Base-by-base conservation (phyloP, 139 green algal species). In the Chlorella sorokiniana region DNA sequence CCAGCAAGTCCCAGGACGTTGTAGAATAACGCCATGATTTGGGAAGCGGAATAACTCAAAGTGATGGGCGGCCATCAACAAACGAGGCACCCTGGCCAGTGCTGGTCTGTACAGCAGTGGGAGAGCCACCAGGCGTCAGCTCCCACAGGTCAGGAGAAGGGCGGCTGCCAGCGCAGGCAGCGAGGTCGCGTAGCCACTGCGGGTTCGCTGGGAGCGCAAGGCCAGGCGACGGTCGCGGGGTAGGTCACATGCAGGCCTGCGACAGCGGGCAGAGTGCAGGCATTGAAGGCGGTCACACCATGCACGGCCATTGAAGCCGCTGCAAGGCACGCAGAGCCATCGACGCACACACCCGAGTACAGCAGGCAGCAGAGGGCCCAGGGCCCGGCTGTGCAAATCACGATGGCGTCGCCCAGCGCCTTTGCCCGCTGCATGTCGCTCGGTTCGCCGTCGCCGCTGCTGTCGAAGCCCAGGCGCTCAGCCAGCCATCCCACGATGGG, bases 401-500 rank as follows among this genome's bases (percentile, higher is more conserved):
- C 64, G 29, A 92, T 78, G 25, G 87, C 86, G 37, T 78, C 37
- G 8, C 87, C 87, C 69, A 92, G 78, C 18, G 88, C 87, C 25
- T 72, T 38, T 0, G 88, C 88, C 23, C 90, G 88, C 37, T 48
- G 38, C 33, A 88, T 3, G 52, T 91, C 83, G 0, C 38, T 48
- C 51, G 79, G 62, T 8, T 38, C 52, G 2, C 33, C 40, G 31
- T 20, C 33, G 10, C 38, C 59, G 31, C 41, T 81, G 27, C 29
- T 78, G 63, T 74, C 74, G 33, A 78, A 91, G 54, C n/a, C 79
- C 16, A 84, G 88, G 81, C 72, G 74, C 37, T 76, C 56, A 29
- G 89, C 88, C 22, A 91, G 65, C 38, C 90, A 41, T 20, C 88
- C 88, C 54, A 93, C 89, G 27, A 93, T 63, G 11, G 89, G 89